Evolutionary conservation across 176 grass and related monocot species (phyloP).

Genomic region (Avena insularis): DNA sequence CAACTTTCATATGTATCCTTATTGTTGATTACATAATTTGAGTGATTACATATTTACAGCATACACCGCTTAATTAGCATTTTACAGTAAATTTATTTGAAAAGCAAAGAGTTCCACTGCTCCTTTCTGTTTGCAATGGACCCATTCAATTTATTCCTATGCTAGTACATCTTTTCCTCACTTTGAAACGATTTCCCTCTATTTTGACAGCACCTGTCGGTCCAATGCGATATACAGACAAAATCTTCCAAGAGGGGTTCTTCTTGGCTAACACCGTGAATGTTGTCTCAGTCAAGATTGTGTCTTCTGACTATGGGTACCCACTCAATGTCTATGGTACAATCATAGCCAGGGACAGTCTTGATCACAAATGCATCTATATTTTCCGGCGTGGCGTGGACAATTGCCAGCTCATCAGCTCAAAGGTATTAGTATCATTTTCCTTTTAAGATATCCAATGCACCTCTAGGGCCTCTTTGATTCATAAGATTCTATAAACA

Average conservation of each 20-base stretch:
- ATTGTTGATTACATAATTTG: background rate
- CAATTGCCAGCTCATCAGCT: background rate
- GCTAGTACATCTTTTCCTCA: background rate
- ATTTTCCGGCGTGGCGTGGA: background rate
- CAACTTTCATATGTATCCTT: background rate
- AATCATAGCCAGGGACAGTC: conserved; percentile 2
- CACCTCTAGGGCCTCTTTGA: background rate
- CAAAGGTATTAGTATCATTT: background rate
- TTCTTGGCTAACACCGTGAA: background rate
- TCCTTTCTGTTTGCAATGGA: background rate
- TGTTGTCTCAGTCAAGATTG: background rate
- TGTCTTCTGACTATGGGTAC: background rate
- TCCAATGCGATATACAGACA: background rate
- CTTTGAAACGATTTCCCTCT: background rate
- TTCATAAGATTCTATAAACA: too few species aligned
- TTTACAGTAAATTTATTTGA: background rate
- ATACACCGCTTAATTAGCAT: background rate
- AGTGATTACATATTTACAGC: background rate
- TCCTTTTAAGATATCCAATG: background rate
- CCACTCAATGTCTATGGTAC: background rate
- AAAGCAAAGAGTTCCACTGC: background rate
- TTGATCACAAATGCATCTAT: background rate
- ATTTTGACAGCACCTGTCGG: background rate
- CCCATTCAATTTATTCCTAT: background rate
- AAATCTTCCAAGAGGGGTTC: background rate